A percentile compares a stretch with the other conserved stretches of the same genome.
Conservation (phyloP, 768 basidiomycete species). For the Russula ochroleuca region DNA sequence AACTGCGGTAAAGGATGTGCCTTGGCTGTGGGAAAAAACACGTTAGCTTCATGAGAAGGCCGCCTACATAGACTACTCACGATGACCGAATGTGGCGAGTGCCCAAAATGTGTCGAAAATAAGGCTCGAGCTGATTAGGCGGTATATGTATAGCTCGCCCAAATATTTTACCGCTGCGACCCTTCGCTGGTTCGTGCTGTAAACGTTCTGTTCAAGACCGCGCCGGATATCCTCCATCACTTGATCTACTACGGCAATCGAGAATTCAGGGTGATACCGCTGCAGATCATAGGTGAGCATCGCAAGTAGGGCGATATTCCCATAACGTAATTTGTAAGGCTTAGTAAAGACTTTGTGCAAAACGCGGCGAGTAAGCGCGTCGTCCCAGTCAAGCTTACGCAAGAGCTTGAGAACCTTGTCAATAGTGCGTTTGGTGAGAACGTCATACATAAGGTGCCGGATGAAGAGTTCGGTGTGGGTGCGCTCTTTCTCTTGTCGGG, state of each 20-base stretch:
- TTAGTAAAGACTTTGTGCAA: conserved; percentile 93
- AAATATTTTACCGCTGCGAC: conserved; percentile 91
- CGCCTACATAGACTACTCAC: conserved; percentile 49
- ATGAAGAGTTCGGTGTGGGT: conserved; percentile 89
- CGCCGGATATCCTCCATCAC: conserved; percentile 88
- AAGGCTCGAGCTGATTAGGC: conserved; percentile 81
- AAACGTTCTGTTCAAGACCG: conserved; percentile 90
- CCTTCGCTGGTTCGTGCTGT: conserved; percentile 91
- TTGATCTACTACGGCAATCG: conserved; percentile 86
- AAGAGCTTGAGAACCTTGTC: conserved; percentile 93
- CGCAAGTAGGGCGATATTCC: conserved; percentile 83
- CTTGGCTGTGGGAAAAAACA: conserved; percentile 54
- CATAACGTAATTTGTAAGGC: conserved; percentile 95
- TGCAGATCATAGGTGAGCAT: conserved; percentile 95
- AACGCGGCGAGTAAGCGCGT: conserved; percentile 51
- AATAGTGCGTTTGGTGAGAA: conserved; percentile 87
- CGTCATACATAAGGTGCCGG: conserved; percentile 90
- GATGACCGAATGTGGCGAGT: conserved; percentile 90
- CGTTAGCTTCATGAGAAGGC: not conserved
- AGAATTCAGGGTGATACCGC: conserved; percentile 86
- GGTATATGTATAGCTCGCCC: conserved; percentile 96
- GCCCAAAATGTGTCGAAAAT: conserved; percentile 95
- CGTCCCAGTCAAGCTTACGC: conserved; percentile 96
- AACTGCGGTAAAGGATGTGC: conserved; percentile 81
- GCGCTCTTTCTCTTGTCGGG: conserved; percentile 79